Conservation (phyloP, 2,329 filamentous ascomycete genomes). For the Fusarium duplospermum region DNA sequence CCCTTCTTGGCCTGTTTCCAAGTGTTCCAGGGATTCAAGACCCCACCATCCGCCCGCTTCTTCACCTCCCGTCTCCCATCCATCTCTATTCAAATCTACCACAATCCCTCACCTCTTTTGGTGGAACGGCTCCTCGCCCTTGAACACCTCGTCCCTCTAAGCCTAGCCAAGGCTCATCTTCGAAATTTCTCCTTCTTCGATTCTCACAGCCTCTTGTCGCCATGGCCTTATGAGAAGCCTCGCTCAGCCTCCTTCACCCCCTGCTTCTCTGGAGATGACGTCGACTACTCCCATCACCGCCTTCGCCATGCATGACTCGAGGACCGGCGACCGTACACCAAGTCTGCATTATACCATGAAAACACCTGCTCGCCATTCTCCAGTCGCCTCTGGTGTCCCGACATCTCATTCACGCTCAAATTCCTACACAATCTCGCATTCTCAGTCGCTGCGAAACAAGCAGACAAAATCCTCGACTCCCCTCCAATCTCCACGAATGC, state of each 20-base stretch:
- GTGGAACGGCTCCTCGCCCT: constrained; percentile 20
- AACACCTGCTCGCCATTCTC: constrained; percentile 54
- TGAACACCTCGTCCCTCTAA: constrained; percentile 4
- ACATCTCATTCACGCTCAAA: constrained; percentile 47
- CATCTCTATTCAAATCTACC: constrained; percentile 32
- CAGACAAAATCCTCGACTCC: constrained; percentile 62
- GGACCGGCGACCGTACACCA: constrained; percentile 50
- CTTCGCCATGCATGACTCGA: constrained; percentile 49
- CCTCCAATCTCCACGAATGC: constrained; percentile 61
- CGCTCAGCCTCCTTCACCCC: constrained; percentile 18
- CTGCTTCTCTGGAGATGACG: constrained; percentile 40
- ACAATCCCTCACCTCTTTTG: constrained; percentile 24
- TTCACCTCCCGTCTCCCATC: constrained; percentile 29
- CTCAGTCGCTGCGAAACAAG: constrained; percentile 55
- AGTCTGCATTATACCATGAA: constrained; percentile 60
- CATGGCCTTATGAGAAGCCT: constrained; percentile 40
- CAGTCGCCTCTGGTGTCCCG: constrained; percentile 47
- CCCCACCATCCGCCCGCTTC: constrained; percentile 43
- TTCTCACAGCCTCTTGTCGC: constrained; percentile 7
- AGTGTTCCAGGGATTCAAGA: constrained; percentile 43
- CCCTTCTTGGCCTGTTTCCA: constrained; percentile 41
- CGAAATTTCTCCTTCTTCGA: neutral
- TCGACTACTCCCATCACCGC: constrained; percentile 41
- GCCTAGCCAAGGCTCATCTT: neutral
- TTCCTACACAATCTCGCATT: constrained; percentile 54